phyloP scores from a whole-genome alignment of 331 rosid genomes.

The Erythrophleum ivorense region DNA sequence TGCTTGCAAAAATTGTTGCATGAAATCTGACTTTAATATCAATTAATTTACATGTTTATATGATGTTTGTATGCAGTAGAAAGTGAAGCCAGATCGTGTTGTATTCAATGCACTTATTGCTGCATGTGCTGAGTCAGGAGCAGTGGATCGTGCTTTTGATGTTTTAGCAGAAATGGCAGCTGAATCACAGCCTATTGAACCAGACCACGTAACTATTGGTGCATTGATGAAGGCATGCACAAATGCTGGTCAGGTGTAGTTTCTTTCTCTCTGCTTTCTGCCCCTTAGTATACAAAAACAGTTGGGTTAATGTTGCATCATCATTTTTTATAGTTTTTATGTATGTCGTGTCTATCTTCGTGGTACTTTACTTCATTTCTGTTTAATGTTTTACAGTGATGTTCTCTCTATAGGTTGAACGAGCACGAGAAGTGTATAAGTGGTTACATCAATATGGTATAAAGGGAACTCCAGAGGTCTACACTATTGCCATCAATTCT shows the following conservation, averaged over 20 bases:
- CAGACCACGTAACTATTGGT: conserved; percentile 90
- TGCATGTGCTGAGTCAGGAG: conserved; percentile 97
- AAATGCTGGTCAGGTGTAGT: conserved; percentile 86
- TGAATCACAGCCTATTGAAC: conserved; percentile 84
- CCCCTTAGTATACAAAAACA: neutral
- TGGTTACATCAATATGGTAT: conserved; percentile 71
- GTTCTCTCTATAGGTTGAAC: conserved; percentile 68
- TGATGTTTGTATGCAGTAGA: conserved; percentile 92
- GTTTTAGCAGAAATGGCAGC: conserved; percentile 91
- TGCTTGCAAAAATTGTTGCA: conserved; percentile 18
- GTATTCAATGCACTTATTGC: conserved; percentile 98
- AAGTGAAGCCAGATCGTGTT: conserved; percentile 99
- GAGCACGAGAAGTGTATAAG: conserved; percentile 83
- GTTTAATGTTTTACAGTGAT: conserved; percentile 29
- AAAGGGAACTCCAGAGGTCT: conserved; percentile 93
- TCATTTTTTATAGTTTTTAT: conserved; percentile 20
- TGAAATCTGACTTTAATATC: conserved; percentile 21
- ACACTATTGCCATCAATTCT: conserved; percentile 91
- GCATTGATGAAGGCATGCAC: conserved; percentile 92
- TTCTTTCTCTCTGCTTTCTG: conserved; percentile 29
- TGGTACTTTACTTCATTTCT: conserved; percentile 32
- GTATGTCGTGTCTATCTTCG: conserved; percentile 21
- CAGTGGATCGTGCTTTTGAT: conserved; percentile 98
- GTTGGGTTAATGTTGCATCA: conserved; percentile 10
- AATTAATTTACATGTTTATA: conserved; percentile 60